A percentile compares a stretch with the other conserved stretches of the same genome.
These are phyloP conservation scores for Chaetomiaceae sp. DNA, from an alignment of 2,329 filamentous ascomycete genomes.

Conservation along the genomic window DNA sequence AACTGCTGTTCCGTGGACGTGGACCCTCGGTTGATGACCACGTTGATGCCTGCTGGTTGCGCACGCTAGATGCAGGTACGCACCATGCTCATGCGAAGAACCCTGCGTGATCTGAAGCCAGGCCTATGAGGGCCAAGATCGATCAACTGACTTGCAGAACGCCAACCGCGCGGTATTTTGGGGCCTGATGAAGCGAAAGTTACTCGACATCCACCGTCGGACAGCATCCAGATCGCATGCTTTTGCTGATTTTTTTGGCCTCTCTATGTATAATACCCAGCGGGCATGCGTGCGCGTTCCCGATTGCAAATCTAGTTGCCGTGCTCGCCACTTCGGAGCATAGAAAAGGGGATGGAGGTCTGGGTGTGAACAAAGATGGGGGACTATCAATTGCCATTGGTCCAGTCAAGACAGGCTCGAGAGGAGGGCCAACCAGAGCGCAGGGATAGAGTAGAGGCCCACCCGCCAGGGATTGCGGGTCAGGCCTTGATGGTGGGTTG, in stretches of 20 bases:
- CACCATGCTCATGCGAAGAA: constrained; percentile 9
- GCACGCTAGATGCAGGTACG: constrained; percentile 12
- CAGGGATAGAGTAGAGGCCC: constrained; percentile 10
- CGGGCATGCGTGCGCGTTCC: neutral
- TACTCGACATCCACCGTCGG: neutral
- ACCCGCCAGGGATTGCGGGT: constrained; percentile 4
- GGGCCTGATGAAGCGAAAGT: neutral
- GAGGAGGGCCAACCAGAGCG: constrained; percentile 14
- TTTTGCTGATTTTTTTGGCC: neutral
- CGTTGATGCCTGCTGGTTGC: constrained; percentile 9
- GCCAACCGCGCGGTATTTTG: constrained; percentile 9
- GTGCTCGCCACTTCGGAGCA: constrained; percentile 3
- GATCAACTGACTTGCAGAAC: constrained; percentile 8
- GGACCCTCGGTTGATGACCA: constrained; percentile 1
- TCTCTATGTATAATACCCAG: neutral
- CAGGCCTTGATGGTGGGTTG: constrained; percentile 8
- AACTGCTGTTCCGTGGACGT: constrained; percentile 5
- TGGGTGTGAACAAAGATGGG: neutral
- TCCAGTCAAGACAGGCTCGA: constrained; percentile 7
- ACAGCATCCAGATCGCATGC: no score
- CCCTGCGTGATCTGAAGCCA: constrained; percentile 4
- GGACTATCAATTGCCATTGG: constrained; percentile 10
- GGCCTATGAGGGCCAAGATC: constrained; percentile 1
- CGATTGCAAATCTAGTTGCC: constrained; percentile 2
- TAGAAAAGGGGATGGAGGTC: neutral